These are phyloP conservation scores for Botrytis squamosa DNA, from an alignment of 2,329 filamentous ascomycete species.

Conservation along the genomic window DNA sequence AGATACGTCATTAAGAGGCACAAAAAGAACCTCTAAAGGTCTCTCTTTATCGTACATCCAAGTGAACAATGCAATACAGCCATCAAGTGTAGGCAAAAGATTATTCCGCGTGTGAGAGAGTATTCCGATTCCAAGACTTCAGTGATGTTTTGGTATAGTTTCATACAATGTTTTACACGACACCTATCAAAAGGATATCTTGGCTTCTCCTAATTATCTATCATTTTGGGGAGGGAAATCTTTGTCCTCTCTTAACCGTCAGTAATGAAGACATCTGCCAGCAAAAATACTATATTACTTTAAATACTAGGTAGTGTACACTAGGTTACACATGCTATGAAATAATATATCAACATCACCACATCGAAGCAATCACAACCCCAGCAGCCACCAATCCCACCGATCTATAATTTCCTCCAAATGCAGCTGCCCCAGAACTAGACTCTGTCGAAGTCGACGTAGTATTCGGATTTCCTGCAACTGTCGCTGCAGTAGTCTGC, in stretches of 20 bases:
- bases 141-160: background rate
- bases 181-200: background rate
- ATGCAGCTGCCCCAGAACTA: background rate
- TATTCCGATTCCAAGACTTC: background rate
- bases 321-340: too few species aligned
- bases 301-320: background rate
- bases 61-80: background rate
- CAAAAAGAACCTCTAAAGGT: background rate
- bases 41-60: background rate
- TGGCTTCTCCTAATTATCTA: background rate
- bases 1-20: background rate
- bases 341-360: background rate
- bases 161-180: background rate
- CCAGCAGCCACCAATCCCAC: background rate
- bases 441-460: background rate
- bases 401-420: background rate
- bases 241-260: background rate
- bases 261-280: background rate
- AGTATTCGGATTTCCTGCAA: constrained; percentile 23
- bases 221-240: background rate
- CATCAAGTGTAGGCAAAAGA: background rate
- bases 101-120: background rate
- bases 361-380: background rate
- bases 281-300: background rate
- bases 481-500: constrained; percentile 40